These are phyloP conservation scores for Tulasnella sp. DNA, from an alignment of 768 basidiomycete genomes.

Conservation along the genomic window DNA sequence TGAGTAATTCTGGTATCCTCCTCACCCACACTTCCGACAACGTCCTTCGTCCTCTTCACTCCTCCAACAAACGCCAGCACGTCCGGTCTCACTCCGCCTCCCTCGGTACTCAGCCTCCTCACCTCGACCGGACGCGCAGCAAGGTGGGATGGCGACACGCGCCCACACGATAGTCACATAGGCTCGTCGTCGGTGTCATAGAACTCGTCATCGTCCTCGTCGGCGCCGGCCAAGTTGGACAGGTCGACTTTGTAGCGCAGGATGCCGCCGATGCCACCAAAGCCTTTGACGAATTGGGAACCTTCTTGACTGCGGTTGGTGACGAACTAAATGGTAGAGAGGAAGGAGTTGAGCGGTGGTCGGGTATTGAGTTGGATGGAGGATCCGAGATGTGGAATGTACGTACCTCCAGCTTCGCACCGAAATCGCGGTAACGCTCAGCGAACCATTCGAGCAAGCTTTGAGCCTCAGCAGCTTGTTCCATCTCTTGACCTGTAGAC, in stretches of 20 bases:
- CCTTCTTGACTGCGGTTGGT: constrained; percentile 97
- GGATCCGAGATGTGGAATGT: background rate
- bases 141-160: constrained; percentile 14
- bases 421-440: constrained; percentile 97
- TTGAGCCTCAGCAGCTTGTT: constrained; percentile 71
- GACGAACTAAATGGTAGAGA: constrained; percentile 49
- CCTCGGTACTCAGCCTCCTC: background rate
- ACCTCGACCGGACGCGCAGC: constrained; percentile 6
- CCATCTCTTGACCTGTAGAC: constrained; percentile 93
- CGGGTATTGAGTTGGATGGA: background rate
- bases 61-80: background rate
- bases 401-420: constrained; percentile 68
- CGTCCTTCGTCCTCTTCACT: background rate
- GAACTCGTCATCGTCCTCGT: constrained; percentile 81
- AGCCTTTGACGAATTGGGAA: constrained; percentile 95
- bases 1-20: background rate
- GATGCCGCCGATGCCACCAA: constrained; percentile 95
- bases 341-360: background rate
- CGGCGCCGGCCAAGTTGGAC: constrained; percentile 60
- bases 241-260: constrained; percentile 98
- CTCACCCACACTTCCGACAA: background rate
- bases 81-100: background rate
- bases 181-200: constrained; percentile 55
- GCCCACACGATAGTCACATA: constrained; percentile 20
- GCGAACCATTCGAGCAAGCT: constrained; percentile 96